Base-by-base conservation (phyloP, 257 asterid genomes). In the Apocynum venetum region DNA sequence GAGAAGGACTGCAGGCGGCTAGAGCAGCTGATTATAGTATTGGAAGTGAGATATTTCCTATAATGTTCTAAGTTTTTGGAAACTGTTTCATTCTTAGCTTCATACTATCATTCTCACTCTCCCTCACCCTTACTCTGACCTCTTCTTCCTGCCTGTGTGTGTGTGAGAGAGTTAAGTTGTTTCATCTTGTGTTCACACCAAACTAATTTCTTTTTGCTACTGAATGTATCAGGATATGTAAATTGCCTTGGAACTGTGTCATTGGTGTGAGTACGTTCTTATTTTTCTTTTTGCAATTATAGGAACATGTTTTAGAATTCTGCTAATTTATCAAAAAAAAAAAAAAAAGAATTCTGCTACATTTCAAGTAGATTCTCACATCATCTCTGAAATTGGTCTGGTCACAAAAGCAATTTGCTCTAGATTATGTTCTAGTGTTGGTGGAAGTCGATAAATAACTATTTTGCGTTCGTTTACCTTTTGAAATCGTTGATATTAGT, bases 21-120 rank as follows among this genome's bases (percentile, higher is more conserved):
- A 89, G 99, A 84, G 99, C 99, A 81, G 99, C 99, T 84, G 99
- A 96, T 85, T 96, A 96, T 87, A 96, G 98, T 87, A 93, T 96
- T 84, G 99, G 98, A 83, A 93, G 99, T 96, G 86, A 86, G 98
- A 80, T 77, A 70, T 73, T 72, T 43, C 77, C 77, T 25, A 11
- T 43, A 12, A 9, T 72, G n/a, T 17, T 73, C 13, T 11, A 1
- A 9, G 7, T 20, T 17, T 44, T 17, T 55, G 2, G 19, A 19
- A 73, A 38, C 2, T 38, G 68, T 55, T 73, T 19, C 17, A 53
- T 73, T 14, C 52, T 7, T 38, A 8, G 15, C 53, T 53, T 19
- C 20, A 2, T 43, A 17, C 35, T 43, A 19, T 68, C 15, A 6
- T 51, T 40, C 38, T 68, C 44, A 44, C 19, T 20, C 10, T 68